These are phyloP conservation scores for Paecilomyces formosus DNA, from an alignment of 2,329 filamentous ascomycete species.

Conservation along the genomic window DNA sequence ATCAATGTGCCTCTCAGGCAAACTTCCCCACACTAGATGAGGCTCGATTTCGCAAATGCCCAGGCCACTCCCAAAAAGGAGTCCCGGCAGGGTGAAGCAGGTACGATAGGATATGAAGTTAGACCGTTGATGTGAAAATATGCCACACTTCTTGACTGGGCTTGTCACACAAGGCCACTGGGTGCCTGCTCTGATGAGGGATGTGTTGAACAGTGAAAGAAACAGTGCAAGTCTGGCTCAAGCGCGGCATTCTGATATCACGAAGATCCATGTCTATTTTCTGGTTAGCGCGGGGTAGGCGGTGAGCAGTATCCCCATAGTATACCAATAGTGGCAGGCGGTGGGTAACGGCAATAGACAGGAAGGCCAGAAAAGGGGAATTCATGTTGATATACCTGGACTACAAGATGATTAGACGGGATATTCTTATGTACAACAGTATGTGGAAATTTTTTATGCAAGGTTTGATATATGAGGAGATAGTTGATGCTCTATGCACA, in stretches of 20 bases:
- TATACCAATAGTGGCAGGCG: not conserved
- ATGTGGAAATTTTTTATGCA: too few relatives aligned
- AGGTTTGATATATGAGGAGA: not conserved
- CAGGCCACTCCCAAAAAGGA: not conserved
- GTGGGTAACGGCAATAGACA: not conserved
- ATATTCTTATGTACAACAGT: not conserved
- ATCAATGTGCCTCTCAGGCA: slow-evolving; percentile 3
- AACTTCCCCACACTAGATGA: not conserved
- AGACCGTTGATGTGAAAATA: not conserved
- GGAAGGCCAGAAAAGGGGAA: not conserved
- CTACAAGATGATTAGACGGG: not conserved
- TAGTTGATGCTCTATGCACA: not conserved
- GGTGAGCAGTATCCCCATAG: slow-evolving; percentile 9
- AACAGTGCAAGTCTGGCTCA: not conserved
- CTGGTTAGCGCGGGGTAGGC: slow-evolving; percentile 21
- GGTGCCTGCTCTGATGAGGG: not conserved
- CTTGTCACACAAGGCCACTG: not conserved
- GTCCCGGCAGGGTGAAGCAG: not conserved
- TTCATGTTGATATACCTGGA: not conserved
- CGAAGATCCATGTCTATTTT: slow-evolving; percentile 10
- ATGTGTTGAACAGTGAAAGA: not conserved
- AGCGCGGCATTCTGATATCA: slow-evolving; percentile 2
- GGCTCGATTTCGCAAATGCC: not conserved
- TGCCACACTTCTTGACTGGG: not conserved
- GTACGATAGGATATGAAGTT: not conserved